Conservation (phyloP, 106 monocot genomes). For the Dendrobium nobile region DNA sequence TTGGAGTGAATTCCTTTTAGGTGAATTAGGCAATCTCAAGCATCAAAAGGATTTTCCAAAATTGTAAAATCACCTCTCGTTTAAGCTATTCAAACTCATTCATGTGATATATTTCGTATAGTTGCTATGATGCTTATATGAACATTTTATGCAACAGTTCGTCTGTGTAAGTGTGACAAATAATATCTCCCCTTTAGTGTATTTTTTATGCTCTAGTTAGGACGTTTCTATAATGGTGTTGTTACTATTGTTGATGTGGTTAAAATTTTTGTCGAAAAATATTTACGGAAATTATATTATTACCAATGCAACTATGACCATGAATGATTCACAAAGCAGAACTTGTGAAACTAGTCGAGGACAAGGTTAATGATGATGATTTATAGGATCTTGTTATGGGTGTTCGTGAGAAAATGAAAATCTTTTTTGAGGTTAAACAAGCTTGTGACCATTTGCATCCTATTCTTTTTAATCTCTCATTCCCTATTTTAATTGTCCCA, state of each 20-base stretch:
- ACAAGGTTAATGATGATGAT: background rate
- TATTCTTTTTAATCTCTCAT: background rate
- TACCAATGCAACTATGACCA: background rate
- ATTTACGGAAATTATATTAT: background rate
- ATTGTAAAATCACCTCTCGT: background rate
- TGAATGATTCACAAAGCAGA: background rate
- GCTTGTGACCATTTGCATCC: background rate
- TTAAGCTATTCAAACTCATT: background rate
- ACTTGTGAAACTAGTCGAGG: background rate
- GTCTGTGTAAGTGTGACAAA: background rate
- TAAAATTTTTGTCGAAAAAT: background rate
- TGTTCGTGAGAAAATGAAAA: background rate
- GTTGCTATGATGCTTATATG: background rate
- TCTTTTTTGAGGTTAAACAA: background rate
- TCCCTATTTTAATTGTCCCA: background rate
- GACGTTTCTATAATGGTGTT: background rate
- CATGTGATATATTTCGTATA: background rate
- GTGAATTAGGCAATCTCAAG: background rate
- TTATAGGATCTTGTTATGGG: background rate
- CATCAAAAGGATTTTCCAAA: background rate
- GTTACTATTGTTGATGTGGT: background rate
- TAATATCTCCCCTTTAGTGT: background rate
- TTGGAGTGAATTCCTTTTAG: background rate
- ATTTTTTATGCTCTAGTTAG: background rate
- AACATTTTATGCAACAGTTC: background rate